A percentile compares a stretch with the other conserved stretches of the same genome.
Evolutionary conservation across 495 filamentous ascomycete species (phyloP).

Genomic region (Cairneyella variabilis): DNA sequence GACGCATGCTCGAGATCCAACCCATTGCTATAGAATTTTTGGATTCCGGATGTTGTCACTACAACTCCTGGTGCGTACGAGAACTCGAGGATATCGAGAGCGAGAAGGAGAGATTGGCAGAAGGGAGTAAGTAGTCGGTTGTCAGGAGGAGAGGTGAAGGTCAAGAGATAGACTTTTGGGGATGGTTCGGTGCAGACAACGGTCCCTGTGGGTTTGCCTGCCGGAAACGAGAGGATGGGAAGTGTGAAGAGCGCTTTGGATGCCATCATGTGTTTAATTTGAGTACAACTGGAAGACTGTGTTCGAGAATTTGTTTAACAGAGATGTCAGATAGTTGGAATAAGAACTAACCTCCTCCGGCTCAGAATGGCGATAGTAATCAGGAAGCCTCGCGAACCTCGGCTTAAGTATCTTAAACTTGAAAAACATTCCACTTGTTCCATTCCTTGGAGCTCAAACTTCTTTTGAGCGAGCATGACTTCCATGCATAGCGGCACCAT

Average conservation of each 20-base stretch:
- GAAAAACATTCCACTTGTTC: too few relatives aligned
- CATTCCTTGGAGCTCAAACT: too few relatives aligned
- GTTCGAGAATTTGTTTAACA: too few relatives aligned
- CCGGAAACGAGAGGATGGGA: constrained; percentile 30
- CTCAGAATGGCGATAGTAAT: not conserved
- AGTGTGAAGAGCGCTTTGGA: constrained; percentile 17
- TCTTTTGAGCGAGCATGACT: too few relatives aligned
- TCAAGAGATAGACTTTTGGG: constrained; percentile 64
- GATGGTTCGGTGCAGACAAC: constrained; percentile 55
- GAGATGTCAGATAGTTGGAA: too few relatives aligned
- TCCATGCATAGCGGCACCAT: too few relatives aligned
- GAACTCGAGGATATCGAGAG: constrained; percentile 70
- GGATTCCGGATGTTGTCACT: constrained; percentile 66
- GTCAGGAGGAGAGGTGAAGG: constrained; percentile 65
- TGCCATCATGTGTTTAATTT: not conserved
- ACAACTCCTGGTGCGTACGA: constrained; percentile 64
- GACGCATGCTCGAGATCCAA: constrained; percentile 60
- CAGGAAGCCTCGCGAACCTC: too few relatives aligned
- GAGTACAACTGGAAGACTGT: not conserved
- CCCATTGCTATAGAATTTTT: constrained; percentile 81
- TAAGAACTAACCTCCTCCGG: too few relatives aligned
- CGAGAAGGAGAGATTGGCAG: constrained; percentile 59
- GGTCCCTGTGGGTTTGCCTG: constrained; percentile 69
- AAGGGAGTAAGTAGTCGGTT: constrained; percentile 69
- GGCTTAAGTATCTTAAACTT: too few relatives aligned